Evolutionary conservation across 192 early-diverging fungal genomes (phyloP).

Genomic region (Coemansia guatemalensis): DNA sequence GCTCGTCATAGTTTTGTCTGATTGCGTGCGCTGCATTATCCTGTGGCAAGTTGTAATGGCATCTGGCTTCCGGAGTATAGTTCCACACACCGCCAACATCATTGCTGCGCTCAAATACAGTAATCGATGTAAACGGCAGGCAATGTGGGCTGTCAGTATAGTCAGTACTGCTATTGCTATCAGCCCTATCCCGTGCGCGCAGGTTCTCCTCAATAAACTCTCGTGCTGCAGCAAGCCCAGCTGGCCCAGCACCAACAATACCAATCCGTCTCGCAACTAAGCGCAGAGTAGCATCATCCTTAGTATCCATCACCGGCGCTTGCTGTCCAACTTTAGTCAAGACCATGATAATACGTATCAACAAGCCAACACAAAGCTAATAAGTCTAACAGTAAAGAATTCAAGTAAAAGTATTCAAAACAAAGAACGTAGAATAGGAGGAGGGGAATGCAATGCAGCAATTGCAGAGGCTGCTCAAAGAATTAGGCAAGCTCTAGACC

Average conservation of each 20-base stretch:
- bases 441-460: no score
- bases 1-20: constrained; percentile 8
- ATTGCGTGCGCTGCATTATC: not conserved
- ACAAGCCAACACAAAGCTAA: no score
- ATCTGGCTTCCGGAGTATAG: constrained; percentile 43
- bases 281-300: not conserved
- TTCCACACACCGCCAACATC: constrained; percentile 56
- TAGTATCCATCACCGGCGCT: not conserved
- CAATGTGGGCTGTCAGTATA: not conserved
- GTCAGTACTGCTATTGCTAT: no score
- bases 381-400: no score
- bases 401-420: no score
- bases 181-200: not conserved
- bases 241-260: constrained; percentile 36
- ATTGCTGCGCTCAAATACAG: constrained; percentile 52
- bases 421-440: no score
- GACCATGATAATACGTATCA: no score
- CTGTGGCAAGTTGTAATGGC: constrained; percentile 39
- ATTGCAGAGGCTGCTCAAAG: no score
- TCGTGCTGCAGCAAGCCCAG: constrained; percentile 33
- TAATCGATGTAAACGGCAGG: constrained; percentile 17
- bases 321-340: no score
- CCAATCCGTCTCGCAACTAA: constrained; percentile 22
- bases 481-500: no score
- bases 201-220: constrained; percentile 18